Conservation (phyloP, 2,329 filamentous ascomycete species). For the Fusarium coicis region DNA sequence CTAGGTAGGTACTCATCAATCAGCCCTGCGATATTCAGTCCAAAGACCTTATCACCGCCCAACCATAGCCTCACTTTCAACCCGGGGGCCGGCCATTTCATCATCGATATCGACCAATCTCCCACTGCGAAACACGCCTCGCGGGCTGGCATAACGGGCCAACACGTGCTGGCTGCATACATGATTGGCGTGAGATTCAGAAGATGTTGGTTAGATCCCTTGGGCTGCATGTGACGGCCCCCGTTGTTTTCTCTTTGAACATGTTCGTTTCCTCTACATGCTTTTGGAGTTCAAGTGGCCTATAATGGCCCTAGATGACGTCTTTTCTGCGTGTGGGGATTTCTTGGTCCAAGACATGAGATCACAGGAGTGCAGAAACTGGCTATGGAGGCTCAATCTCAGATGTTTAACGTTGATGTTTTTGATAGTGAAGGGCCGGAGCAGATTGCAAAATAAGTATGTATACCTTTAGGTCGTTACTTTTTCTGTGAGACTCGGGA, state of each 20-base stretch:
- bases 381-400: neutral
- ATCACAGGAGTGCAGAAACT: neutral
- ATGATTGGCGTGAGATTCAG: conserved; percentile 28
- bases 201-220: conserved; percentile 15
- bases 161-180: neutral
- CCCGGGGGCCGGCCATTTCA: neutral
- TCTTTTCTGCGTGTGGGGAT: no score
- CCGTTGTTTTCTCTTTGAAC: conserved; percentile 15
- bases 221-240: neutral
- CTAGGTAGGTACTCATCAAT: neutral
- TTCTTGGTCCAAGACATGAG: no score
- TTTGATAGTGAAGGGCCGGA: neutral
- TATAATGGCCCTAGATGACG: neutral
- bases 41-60: neutral
- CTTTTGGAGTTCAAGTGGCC: neutral
- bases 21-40: neutral
- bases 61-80: neutral
- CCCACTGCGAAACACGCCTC: conserved; percentile 13
- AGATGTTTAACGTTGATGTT: neutral
- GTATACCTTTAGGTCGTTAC: neutral
- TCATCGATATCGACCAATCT: neutral
- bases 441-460: neutral
- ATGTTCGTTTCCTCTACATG: neutral
- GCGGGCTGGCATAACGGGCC: conserved; percentile 9
- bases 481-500: neutral